Percentiles rank a stretch among this genome's conserved stretches.
These are phyloP conservation scores for Peronospora destructor DNA, from an alignment of 352 stramenopile genomes.

Conservation along the genomic window DNA sequence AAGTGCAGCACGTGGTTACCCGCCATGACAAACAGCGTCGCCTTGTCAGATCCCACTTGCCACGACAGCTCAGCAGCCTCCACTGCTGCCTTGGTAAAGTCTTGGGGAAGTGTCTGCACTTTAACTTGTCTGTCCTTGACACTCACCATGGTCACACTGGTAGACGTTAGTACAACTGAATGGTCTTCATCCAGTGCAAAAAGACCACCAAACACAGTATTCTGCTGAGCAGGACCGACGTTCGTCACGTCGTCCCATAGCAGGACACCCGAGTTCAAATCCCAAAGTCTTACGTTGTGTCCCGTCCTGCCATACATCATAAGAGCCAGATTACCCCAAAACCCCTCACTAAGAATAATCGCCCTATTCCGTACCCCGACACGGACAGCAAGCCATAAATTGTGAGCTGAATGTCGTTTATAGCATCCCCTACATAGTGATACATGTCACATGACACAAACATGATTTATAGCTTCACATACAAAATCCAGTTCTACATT, in stretches of 20 bases:
- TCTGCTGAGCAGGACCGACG: conserved; percentile 6
- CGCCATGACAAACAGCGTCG: conserved; percentile 44
- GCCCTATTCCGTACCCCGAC: conserved; percentile 37
- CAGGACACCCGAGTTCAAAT: conserved; percentile 48
- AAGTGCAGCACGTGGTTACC: conserved; percentile 35
- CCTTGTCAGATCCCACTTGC: conserved; percentile 43
- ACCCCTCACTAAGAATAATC: conserved; percentile 13
- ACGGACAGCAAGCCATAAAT: conserved; percentile 59
- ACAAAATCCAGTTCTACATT: too few relatives aligned
- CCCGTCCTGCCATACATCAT: neutral
- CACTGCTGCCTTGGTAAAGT: conserved; percentile 24
- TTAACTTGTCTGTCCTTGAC: conserved; percentile 52
- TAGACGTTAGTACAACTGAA: conserved; percentile 42
- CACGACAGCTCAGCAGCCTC: conserved; percentile 20
- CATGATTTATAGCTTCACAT: too few relatives aligned
- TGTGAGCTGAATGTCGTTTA: conserved; percentile 66
- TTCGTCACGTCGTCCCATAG: conserved; percentile 58
- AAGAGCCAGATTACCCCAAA: too few relatives aligned
- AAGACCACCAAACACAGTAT: conserved; percentile 33
- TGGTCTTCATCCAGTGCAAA: conserved; percentile 45
- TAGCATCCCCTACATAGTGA: conserved; percentile 36
- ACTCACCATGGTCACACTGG: conserved; percentile 39
- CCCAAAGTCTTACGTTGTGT: conserved; percentile 65
- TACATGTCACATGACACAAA: neutral
- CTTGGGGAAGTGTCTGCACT: conserved; percentile 31